These are phyloP conservation scores for Komagataella populi DNA, from an alignment of 805 yeast genomes.

Conservation along the genomic window DNA sequence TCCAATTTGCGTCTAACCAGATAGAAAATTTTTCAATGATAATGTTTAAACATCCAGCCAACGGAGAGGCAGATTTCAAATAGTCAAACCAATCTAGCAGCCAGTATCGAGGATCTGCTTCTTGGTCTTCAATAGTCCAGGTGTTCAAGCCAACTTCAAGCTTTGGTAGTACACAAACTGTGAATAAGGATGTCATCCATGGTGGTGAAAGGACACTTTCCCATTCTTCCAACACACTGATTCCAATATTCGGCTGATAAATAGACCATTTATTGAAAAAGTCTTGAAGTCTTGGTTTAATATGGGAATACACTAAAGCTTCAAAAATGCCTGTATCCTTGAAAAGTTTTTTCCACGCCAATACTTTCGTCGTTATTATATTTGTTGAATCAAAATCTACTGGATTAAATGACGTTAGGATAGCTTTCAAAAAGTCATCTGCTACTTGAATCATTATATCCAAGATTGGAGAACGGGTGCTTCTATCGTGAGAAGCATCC, in stretches of 20 bases:
- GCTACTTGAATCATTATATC: conserved; percentile 9
- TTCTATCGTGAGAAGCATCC: neutral
- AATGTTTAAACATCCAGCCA: neutral
- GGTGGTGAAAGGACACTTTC: conserved; percentile 17
- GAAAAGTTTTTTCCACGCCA: conserved; percentile 11
- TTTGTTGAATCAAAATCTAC: conserved; percentile 15
- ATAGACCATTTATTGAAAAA: conserved; percentile 23
- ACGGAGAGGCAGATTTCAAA: conserved; percentile 2
- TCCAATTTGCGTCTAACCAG: neutral
- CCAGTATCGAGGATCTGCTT: conserved; percentile 6
- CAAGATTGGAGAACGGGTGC: too few relatives aligned
- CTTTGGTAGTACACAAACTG: conserved; percentile 21
- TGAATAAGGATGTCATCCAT: conserved; percentile 15
- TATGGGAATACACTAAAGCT: conserved; percentile 22
- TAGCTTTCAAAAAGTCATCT: conserved; percentile 7
- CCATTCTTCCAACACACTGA: conserved; percentile 28
- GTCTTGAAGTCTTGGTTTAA: conserved; percentile 12
- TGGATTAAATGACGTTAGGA: conserved; percentile 24
- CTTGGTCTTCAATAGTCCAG: conserved; percentile 18
- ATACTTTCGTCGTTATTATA: conserved; percentile 15
- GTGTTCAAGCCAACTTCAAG: conserved; percentile 17
- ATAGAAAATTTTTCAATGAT: neutral
- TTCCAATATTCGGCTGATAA: conserved; percentile 22
- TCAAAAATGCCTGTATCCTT: conserved; percentile 4
- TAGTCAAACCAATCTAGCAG: conserved; percentile 14